Base-by-base conservation (phyloP, 192 early-diverging fungal genomes). In the Gaertneriomyces sp. region DNA sequence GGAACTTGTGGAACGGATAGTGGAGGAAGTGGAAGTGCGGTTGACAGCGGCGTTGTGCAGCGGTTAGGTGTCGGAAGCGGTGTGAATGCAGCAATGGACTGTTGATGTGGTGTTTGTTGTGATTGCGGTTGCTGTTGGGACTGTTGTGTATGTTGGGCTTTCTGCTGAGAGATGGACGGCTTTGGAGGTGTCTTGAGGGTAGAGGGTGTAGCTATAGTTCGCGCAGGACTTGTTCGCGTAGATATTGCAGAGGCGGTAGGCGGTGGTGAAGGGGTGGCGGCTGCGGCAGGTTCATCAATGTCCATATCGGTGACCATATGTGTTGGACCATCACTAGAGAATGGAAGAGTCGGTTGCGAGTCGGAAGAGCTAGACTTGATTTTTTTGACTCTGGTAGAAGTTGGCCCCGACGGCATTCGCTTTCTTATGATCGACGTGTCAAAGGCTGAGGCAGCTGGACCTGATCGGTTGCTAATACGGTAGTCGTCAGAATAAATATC, bases 351-450 rank as follows among this genome's bases (percentile, higher is more conserved):
- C 16, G 42, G 54, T 45, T 60, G 68, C 39, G 66, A 42, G 17
- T 66, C 63, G n/a, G 60, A 62, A 17, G 57, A 59, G 10, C 50
- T 52, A 45, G 59, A 16, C 16, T 64, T 63, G 55, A 58, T 59
- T 17, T 76, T 66, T 45, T 68, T 65, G n/a, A 69, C 69, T 14
- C 60, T 43, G 4, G 68, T 71, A 4, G 60, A 51, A 6, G 60
- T 56, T 2, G 60, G 45, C 43, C 58, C 53, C 11, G 55, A 20
- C 8, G 63, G 25, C 17, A 61, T 33, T 38, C 70, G 66, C 55
- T 76, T 76, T n/a, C 74, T 59, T 16, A 76, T 68, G 6, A 76
- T 63, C 8, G 62, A 68, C 16, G 75, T 76, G 42, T 77, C 76
- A 47, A 77, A 77, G 0, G 76, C 76, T 2, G 76, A 69, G 6